Base-by-base conservation (phyloP, 2,329 filamentous ascomycete genomes). In the Nigrospora osmanthi region DNA sequence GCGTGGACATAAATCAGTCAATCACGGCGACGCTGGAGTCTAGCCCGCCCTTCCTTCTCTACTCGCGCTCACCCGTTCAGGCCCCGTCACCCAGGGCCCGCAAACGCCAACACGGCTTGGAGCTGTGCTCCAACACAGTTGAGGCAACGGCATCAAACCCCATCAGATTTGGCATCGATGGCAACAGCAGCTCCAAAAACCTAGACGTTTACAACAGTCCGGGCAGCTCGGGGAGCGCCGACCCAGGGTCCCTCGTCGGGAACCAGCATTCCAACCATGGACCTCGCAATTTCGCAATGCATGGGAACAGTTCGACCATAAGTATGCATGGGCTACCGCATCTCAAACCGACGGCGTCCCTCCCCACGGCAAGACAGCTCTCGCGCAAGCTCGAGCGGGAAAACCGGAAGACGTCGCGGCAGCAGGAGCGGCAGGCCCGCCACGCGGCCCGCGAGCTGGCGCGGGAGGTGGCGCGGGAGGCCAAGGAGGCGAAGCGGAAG, bases 1-100 rank as follows among this genome's bases (percentile, higher is more conserved):
- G 50, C 33, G 42, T 46, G n/a, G 41, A 43, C 40, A 45, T 50
- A 38, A 35, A 51, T n/a, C 45, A 53, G 13, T 31, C 30, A 17
- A 30, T 45, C 14, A 31, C 30, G 12, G 31, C 43, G 16, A 35
- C 31, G n/a, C 17, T 45, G 11, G 38, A 45, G 7, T 16, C 30
- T 6, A 41, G 39, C n/a, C 39, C 19, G 39, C 39, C 39, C 9
- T 41, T 14, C 30, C 14, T 41, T 13, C 28, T 12, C 12, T 41
- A 41, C 30, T 13, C 17, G 17, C 19, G 28, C 13, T 31, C 39
- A 14, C 39, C 39, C 4, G n/a, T 11, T 13, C n/a, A n/a, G 17
- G 14, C 5, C 35, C 35, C 6, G 6, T n/a, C 17, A 17, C 6
- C 6, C n/a, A 17, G 11, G 11, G 11, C 6, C 14, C n/a, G 17